A percentile compares a stretch with the other conserved stretches of the same genome.
phyloP scores from a whole-genome alignment of 169 alveolate species.

The Plasmodium vivax region DNA sequence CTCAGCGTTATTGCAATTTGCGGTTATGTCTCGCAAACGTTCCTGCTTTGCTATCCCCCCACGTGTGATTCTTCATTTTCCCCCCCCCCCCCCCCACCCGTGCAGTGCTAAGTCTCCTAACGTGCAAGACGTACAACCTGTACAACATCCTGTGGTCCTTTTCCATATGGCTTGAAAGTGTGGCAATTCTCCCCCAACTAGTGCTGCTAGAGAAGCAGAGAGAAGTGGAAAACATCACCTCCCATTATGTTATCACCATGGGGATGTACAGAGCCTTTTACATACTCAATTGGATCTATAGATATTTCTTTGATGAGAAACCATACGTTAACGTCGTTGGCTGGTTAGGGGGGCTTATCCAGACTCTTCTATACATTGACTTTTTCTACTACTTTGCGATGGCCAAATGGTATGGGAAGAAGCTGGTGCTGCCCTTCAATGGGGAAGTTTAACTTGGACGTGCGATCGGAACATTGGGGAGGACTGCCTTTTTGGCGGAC shows the following conservation, averaged over 20 bases:
- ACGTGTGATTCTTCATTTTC: not conserved
- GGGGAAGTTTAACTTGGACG: slow-evolving; percentile 80
- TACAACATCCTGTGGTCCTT: slow-evolving; percentile 94
- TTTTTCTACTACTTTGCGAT: slow-evolving; percentile 95
- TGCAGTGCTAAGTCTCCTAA: slow-evolving; percentile 77
- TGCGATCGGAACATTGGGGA: not conserved
- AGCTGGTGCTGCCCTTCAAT: slow-evolving; percentile 87
- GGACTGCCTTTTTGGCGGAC: not conserved
- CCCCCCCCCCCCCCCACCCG: not conserved
- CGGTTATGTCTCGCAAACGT: not conserved
- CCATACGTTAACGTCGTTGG: slow-evolving; percentile 89
- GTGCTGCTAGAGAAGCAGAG: slow-evolving; percentile 93
- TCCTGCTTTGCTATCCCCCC: not conserved
- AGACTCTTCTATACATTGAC: slow-evolving; percentile 94
- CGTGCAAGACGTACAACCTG: slow-evolving; percentile 76
- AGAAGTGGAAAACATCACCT: slow-evolving; percentile 95
- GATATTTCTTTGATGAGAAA: slow-evolving; percentile 88
- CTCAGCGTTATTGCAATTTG: not conserved
- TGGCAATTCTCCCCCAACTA: slow-evolving; percentile 96
- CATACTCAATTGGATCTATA: slow-evolving; percentile 94
- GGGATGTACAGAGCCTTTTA: slow-evolving; percentile 95
- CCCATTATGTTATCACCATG: slow-evolving; percentile 94
- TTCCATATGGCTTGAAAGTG: slow-evolving; percentile 97
- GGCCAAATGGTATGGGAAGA: slow-evolving; percentile 92
- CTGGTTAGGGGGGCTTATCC: slow-evolving; percentile 94